Evolutionary conservation across 192 early-diverging fungal genomes (phyloP), one percentile per base, ranked within the genome.

Genomic region (Phycomyces nitens): DNA sequence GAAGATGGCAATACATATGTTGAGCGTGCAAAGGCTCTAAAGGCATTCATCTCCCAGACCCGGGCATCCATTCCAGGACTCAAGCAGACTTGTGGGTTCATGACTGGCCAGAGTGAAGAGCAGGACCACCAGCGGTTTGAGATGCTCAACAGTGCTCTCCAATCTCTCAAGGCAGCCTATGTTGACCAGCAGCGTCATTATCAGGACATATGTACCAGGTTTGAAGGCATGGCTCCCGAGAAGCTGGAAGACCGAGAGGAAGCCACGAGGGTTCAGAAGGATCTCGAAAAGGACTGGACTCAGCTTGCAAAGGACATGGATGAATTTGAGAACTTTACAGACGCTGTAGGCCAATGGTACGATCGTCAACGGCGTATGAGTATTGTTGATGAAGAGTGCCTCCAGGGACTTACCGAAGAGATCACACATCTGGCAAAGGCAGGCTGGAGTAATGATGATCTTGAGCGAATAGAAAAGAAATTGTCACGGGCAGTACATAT

Each of bases 71-170:
- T 72, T 0, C 59, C 64, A 0, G 65, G 60, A 0, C 44, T 65
- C n/a, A 72, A 72, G 26, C 70, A 72, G 14, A 56, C 58, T 5
- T 66, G 56, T 41, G 70, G 70, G 10, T 66, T 72, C 50, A 72
- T 72, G 53, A 72, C 64, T 0, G 70, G 70, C 14, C 56, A 66
- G 29, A 66, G 64, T 12, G 58, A 60, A 15, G 58, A 66, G 5
- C 64, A 72, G 39, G 70, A 72, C 38, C 44, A 62, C 11, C 39
- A 66, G 5, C 16, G 59, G 2, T 61, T 57, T 52, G 58, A 72
- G 15, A 47, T 34, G 26, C 41, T 72, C 20, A 34, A 54, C 1
- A 53, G 51, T 8, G 49, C 58, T 2, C 11, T 72, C 3, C 14
- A 21, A 10, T n/a, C 44, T 15, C 44, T 60, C 39, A 51, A 66